Percentiles rank a stretch among this genome's conserved stretches.
phyloP scores from a whole-genome alignment of 352 stramenopile genomes.

The Globisporangium megalacanthum region DNA sequence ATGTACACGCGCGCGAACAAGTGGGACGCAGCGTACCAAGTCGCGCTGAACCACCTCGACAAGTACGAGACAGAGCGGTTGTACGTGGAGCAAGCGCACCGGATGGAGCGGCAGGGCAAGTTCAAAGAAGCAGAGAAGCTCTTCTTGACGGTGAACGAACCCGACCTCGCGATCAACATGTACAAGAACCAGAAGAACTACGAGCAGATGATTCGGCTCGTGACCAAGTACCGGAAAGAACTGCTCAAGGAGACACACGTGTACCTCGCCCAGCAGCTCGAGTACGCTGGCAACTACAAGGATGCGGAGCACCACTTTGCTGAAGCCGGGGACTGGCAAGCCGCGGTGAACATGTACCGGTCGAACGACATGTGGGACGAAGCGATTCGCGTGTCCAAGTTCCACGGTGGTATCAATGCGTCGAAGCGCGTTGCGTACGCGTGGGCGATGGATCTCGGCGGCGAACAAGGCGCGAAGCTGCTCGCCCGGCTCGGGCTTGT shows the following conservation, averaged over 20 bases:
- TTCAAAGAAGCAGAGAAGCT: constrained; percentile 93
- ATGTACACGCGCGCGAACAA: constrained; percentile 93
- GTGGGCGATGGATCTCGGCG: constrained; percentile 89
- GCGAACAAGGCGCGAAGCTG: constrained; percentile 87
- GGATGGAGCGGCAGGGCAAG: constrained; percentile 87
- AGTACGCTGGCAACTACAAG: constrained; percentile 91
- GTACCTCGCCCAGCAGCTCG: constrained; percentile 90
- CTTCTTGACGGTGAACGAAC: constrained; percentile 90
- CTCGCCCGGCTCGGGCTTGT: constrained; percentile 90
- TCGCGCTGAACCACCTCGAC: constrained; percentile 90
- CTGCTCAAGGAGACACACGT: constrained; percentile 92
- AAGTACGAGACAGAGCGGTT: constrained; percentile 89
- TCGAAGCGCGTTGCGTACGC: constrained; percentile 92
- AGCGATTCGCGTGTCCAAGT: constrained; percentile 92
- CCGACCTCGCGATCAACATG: constrained; percentile 94
- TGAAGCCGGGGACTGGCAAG: constrained; percentile 88
- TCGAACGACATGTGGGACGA: constrained; percentile 94
- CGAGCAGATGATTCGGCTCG: constrained; percentile 93
- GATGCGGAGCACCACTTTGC: constrained; percentile 93
- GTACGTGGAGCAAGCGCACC: constrained; percentile 92
- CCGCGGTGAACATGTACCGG: constrained; percentile 93
- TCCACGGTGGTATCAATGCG: constrained; percentile 87
- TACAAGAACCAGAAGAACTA: constrained; percentile 96
- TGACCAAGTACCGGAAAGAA: constrained; percentile 91
- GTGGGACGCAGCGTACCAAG: constrained; percentile 91